A percentile compares a stretch with the other conserved stretches of the same genome.
Conservation (phyloP, 805 yeast genomes). For the Candida easanensis region DNA sequence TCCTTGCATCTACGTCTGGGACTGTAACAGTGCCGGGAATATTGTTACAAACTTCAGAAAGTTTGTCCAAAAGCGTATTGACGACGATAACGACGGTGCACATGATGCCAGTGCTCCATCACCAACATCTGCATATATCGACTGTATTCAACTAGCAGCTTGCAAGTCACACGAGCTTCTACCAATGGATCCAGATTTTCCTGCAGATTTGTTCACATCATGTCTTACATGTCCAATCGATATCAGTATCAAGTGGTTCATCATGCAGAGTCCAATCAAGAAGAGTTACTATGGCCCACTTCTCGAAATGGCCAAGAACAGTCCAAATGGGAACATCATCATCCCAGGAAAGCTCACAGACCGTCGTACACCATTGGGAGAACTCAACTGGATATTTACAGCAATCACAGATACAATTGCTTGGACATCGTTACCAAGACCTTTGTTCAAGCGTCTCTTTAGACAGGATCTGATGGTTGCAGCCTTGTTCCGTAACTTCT, state of each 20-base stretch:
- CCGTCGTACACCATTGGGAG: slow-evolving; percentile 93
- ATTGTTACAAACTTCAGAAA: slow-evolving; percentile 85
- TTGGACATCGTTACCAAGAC: slow-evolving; percentile 88
- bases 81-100: slow-evolving; percentile 69
- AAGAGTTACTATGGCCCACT: slow-evolving; percentile 39
- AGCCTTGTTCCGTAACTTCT: slow-evolving; percentile 87
- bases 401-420: slow-evolving; percentile 98
- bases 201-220: slow-evolving; percentile 94
- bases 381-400: slow-evolving; percentile 94
- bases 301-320: slow-evolving; percentile 33
- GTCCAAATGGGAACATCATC: slow-evolving; percentile 42
- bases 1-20: slow-evolving; percentile 92
- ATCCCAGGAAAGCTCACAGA: slow-evolving; percentile 93
- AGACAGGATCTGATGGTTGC: slow-evolving; percentile 97
- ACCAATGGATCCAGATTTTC: slow-evolving; percentile 91
- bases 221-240: slow-evolving; percentile 96
- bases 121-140: slow-evolving; percentile 55
- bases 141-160: slow-evolving; percentile 91
- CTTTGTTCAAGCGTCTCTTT: slow-evolving; percentile 83
- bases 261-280: slow-evolving; percentile 74
- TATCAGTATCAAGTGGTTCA: slow-evolving; percentile 87
- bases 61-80: slow-evolving; percentile 85
- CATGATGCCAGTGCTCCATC: slow-evolving; percentile 42
- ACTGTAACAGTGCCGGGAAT: slow-evolving; percentile 92
- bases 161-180: slow-evolving; percentile 81